Evolutionary conservation across 257 asterid genomes (phyloP), one percentile per base, ranked within the genome.

Genomic region (Buddleja alternifolia): DNA sequence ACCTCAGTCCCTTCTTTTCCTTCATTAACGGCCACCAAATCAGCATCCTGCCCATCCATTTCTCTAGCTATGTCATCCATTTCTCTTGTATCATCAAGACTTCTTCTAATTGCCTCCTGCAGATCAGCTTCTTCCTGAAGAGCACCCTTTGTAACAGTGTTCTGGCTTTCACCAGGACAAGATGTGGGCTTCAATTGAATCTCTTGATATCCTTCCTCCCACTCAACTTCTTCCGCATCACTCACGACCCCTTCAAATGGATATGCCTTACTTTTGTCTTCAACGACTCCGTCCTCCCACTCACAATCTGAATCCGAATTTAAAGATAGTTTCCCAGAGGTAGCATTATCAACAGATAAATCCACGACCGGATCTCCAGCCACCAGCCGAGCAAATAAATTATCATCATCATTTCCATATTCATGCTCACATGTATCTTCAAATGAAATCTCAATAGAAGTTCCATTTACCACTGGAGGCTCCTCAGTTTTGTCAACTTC

Each of bases 151-250:
- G 88, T 65, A 74, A 71, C 62, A 73, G 42, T 73, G 47, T 66
- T 78, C 60, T 39, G 66, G 60, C 57, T 73, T 66, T 75, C 85
- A 60, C 67, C 72, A 10, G 75, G 76, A 75, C 32, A 51, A 11
- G 80, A 42, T n/a, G 72, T 73, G 41, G 78, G 62, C 73, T 80
- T 77, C 78, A 83, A 60, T 40, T 48, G 81, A 74, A 68, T 71
- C 47, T 73, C 88, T 73, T 58, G 71, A 73, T 67, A 70, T 66
- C 88, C 97, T 39, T 93, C 96, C 88, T 93, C 97, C 97, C 98
- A 85, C 75, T 85, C 95, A 62, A 85, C 73, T 67, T 84, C 95
- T 57, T 55, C 83, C 73, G 82, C 92, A 63, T 79, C 89, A 72
- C 64, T 61, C 72, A 72, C 19, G 52, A 60, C 78, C 34, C 63